Base-by-base conservation (phyloP, 768 basidiomycete species). In the Agaricus blazei region DNA sequence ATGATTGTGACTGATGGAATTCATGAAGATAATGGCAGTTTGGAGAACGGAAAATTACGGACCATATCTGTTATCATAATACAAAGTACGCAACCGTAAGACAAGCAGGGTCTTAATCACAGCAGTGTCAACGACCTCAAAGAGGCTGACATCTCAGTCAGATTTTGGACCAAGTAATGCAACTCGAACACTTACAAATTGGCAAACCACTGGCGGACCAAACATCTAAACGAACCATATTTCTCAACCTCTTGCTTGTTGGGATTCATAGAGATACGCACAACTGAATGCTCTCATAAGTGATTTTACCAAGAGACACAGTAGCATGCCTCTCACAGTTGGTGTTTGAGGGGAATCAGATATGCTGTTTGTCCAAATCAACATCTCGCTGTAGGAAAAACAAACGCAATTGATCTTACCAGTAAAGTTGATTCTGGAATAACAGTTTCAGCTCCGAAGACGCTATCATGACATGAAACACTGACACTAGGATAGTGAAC, bases 71-170 rank as follows among this genome's bases (percentile, higher is more conserved):
- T 47, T 38, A 37, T 54, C 47, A 1, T 27, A 9, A 24, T 54
- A 54, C 24, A 54, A 41, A 9, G 52, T 45, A 9, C 52, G 52
- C 6, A 54, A 31, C 4, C 52, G 44, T 23, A 54, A 27, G 12
- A 54, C 52, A 7, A 54, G 45, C 9, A 54, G 44, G 7, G 52
- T 54, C 31, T 54, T 54, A 36, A 54, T 54, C 5, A 47, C 37
- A 11, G 52, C 44, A 5, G 52, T 54, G n/a, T 54, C 46, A 2
- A 46, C 24, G n/a, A 54, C 19, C 36, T 54, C 45, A 27, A 54
- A 54, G 15, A 29, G 26, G n/a, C 52, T 54, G 19, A 15, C 8
- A 3, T 8, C 9, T 31, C 9, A 31, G 40, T 8, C 11, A 43
- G 27, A 14, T 19, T 42, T 42, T 27, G 38, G 9, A 31, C 11